phyloP scores from a whole-genome alignment of 2,329 filamentous ascomycete species.

The Trichoderma sp. region DNA sequence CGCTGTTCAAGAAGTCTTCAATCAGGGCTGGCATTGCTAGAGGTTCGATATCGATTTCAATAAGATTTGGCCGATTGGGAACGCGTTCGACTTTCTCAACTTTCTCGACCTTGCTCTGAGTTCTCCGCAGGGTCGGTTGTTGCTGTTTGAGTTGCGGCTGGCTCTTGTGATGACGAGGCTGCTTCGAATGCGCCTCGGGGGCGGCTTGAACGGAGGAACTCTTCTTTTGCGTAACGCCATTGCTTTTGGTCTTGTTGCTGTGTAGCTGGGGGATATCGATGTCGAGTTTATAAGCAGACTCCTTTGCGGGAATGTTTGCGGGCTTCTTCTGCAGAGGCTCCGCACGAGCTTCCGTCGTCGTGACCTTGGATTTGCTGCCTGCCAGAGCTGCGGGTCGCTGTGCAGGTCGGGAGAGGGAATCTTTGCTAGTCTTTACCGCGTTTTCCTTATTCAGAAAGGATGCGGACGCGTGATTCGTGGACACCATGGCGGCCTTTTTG shows the following conservation, averaged over 20 bases:
- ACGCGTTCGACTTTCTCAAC: slow-evolving; percentile 26
- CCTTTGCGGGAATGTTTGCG: slow-evolving; percentile 19
- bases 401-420: slow-evolving; percentile 40
- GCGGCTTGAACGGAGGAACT: slow-evolving; percentile 14
- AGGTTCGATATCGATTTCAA: background rate
- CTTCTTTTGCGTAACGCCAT: slow-evolving; percentile 16
- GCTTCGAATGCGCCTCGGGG: slow-evolving; percentile 30
- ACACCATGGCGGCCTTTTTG: slow-evolving; percentile 32
- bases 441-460: slow-evolving; percentile 47
- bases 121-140: slow-evolving; percentile 41
- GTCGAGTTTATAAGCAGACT: slow-evolving; percentile 25
- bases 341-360: slow-evolving; percentile 27
- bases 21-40: background rate
- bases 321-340: slow-evolving; percentile 31
- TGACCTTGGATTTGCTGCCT: slow-evolving; percentile 24
- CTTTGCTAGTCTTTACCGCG: slow-evolving; percentile 32
- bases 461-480: slow-evolving; percentile 28
- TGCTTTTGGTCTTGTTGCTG: slow-evolving; percentile 17
- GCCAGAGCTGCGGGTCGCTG: slow-evolving; percentile 29
- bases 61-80: background rate
- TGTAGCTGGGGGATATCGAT: slow-evolving; percentile 24
- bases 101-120: slow-evolving; percentile 40
- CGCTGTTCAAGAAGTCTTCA: slow-evolving; percentile 24
- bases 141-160: slow-evolving; percentile 51
- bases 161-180: slow-evolving; percentile 52